phyloP scores from a whole-genome alignment of 2,329 filamentous ascomycete species.

The Pyricularia sp. region DNA sequence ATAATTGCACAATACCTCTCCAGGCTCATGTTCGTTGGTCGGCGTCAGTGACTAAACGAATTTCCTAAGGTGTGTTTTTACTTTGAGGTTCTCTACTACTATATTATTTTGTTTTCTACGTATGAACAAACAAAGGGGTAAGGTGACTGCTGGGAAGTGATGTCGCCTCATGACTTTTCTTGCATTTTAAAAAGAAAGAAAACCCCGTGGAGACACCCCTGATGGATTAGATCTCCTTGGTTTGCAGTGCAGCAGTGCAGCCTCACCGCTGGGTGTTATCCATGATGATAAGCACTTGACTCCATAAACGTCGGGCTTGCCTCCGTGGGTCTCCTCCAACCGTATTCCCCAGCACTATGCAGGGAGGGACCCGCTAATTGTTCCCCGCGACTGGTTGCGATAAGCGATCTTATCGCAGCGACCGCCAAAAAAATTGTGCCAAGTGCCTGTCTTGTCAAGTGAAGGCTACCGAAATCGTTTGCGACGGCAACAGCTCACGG shows the following conservation, averaged over 20 bases:
- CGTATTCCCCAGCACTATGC: neutral
- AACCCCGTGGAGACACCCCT: neutral
- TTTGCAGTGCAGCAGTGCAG: neutral
- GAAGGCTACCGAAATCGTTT: neutral
- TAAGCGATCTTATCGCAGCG: neutral
- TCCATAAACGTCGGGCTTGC: neutral
- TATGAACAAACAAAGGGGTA: neutral
- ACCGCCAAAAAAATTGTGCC: neutral
- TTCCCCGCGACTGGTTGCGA: neutral
- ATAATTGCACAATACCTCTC: neutral
- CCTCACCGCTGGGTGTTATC: neutral
- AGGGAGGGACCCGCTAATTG: neutral
- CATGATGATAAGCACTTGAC: neutral
- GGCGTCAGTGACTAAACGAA: neutral
- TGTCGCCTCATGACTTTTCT: neutral
- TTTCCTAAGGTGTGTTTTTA: neutral
- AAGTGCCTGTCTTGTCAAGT: neutral
- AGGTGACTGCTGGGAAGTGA: neutral
- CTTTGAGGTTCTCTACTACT: neutral
- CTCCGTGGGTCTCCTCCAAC: neutral
- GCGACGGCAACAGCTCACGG: neutral
- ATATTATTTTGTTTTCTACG: neutral
- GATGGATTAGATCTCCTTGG: neutral
- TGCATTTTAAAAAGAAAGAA: neutral
- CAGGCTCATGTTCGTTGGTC: neutral